phyloP scores from a whole-genome alignment of 495 filamentous ascomycete genomes.

The Penicillium flavigenum region DNA sequence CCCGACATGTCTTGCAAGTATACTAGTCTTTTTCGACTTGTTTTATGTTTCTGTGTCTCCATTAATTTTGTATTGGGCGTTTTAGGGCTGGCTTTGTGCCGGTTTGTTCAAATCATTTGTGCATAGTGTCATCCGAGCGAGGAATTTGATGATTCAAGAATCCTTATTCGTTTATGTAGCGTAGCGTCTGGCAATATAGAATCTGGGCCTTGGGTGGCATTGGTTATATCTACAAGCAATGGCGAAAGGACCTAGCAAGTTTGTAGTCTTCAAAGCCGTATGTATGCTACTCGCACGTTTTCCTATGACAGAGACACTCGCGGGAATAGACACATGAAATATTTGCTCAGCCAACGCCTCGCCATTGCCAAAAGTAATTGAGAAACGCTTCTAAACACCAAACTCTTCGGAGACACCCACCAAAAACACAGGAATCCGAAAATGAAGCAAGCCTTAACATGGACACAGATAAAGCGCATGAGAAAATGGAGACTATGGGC shows the following conservation, averaged over 20 bases:
- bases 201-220: slow-evolving; percentile 1
- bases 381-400: slow-evolving; percentile 39
- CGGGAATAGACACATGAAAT: slow-evolving; percentile 23
- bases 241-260: not conserved
- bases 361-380: slow-evolving; percentile 30
- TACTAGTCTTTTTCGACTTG: slow-evolving; percentile 13
- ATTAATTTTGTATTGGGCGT: slow-evolving; percentile 7
- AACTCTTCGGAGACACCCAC: slow-evolving; percentile 5
- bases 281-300: not conserved
- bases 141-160: slow-evolving; percentile 13
- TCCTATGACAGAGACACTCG: slow-evolving; percentile 12
- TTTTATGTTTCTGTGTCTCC: slow-evolving; percentile 10
- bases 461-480: slow-evolving; percentile 1
- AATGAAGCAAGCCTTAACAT: slow-evolving; percentile 8
- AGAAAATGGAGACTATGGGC: not conserved
- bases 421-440: not conserved
- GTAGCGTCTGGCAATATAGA: not conserved
- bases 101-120: slow-evolving; percentile 13
- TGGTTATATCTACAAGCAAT: not conserved
- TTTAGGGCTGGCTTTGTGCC: slow-evolving; percentile 6
- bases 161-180: not conserved
- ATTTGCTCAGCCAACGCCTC: slow-evolving; percentile 38
- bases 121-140: slow-evolving; percentile 19
- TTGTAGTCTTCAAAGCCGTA: not conserved
- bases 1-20: slow-evolving; percentile 29